Percentiles rank a stretch among this genome's conserved stretches.
Evolutionary conservation across 148 eudicot species (phyloP).

Genomic region (Heliosperma pusillum): DNA sequence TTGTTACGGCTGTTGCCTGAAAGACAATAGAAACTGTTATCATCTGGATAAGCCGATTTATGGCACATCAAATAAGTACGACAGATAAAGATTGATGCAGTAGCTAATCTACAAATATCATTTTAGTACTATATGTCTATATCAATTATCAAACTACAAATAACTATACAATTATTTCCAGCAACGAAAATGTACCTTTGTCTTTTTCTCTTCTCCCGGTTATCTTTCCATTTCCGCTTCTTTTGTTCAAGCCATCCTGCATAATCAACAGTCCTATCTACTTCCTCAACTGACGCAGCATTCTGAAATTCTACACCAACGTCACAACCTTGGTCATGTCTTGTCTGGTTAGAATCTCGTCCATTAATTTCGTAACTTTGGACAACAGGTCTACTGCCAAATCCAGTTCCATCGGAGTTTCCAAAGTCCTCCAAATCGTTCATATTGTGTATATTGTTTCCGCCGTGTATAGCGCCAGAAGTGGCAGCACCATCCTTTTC

Average conservation of each 20-base stretch:
- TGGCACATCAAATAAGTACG: too few relatives aligned
- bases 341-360: slow-evolving; percentile 26
- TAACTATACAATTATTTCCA: neutral
- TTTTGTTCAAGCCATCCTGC: slow-evolving; percentile 85
- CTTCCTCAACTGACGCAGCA: slow-evolving; percentile 29
- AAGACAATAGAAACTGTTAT: too few relatives aligned
- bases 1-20: too few relatives aligned
- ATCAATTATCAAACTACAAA: neutral
- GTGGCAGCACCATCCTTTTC: slow-evolving; percentile 25
- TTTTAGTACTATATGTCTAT: too few relatives aligned
- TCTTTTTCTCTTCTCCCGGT: slow-evolving; percentile 68
- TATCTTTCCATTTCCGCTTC: slow-evolving; percentile 94
- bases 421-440: slow-evolving; percentile 83
- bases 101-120: neutral
- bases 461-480: slow-evolving; percentile 27
- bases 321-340: slow-evolving; percentile 28
- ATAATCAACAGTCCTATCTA: slow-evolving; percentile 73
- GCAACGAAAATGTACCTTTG: slow-evolving; percentile 44
- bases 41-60: too few relatives aligned
- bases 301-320: slow-evolving; percentile 31
- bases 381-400: slow-evolving; percentile 59
- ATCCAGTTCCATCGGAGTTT: slow-evolving; percentile 36
- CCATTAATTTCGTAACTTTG: slow-evolving; percentile 52
- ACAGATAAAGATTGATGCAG: slow-evolving; percentile 9
- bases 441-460: slow-evolving; percentile 32